Base-by-base conservation (phyloP, 1,284 basidiomycete genomes). In the Cutaneotrichosporon cyanovorans region DNA sequence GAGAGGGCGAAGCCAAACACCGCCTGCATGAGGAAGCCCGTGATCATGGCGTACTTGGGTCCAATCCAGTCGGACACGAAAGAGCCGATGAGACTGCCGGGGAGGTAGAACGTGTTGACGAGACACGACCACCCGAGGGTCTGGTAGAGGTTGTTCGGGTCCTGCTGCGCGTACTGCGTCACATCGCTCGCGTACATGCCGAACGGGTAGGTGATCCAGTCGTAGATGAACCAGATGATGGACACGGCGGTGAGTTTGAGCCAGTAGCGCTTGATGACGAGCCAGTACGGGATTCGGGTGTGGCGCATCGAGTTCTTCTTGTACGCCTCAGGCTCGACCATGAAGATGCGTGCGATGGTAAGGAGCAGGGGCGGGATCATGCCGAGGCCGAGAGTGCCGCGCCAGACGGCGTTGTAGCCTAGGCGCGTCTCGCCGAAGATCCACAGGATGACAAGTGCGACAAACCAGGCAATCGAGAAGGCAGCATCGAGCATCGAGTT, bases 401-500 rank as follows among this genome's bases (percentile, higher is more conserved):
- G 83, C 91, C 88, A 93, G 5, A 87, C 84, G 9, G 82, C 83
- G 23, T 85, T 79, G 7, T 10, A 7, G 25, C 35, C 22, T 23
- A 92, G 79, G 62, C 91, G 87, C 55, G 85, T 67, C 47, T 81
- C 70, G 31, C 87, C 85, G 54, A 85, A 86, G 79, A 91, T 91
- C 85, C 85, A 89, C 60, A 81, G 83, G 28, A 87, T 74, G 21
- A 92, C 83, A 16, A 90, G 77, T 10, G 88, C 85, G 2, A 90
- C 85, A 51, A 95, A 89, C 45, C 45, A 51, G 7, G 86, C 75
- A 44, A 90, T 65, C 18, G 90, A 86, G 63, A 91, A 95, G 37
- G 87, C 91, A 46, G 83, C 64, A 65, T 93, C 89, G 59, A 95
- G 90, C 87, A 90, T 90, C 10, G 77, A 74, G 67, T 88, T 84